These are phyloP conservation scores for Hansenula sp. DNA, from an alignment of 1,139 yeast species.

Conservation along the genomic window DNA sequence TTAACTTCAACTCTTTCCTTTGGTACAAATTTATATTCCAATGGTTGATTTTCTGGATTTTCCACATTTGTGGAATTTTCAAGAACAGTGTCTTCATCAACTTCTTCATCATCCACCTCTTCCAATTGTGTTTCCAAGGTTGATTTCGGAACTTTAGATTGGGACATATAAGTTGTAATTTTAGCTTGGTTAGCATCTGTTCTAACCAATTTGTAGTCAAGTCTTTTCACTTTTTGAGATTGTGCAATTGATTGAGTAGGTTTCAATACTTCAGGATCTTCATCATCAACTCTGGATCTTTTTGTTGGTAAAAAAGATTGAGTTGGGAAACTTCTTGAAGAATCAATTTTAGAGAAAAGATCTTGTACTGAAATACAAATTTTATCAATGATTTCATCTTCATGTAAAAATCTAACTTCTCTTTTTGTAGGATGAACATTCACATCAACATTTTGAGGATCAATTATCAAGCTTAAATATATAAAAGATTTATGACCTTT, in stretches of 20 bases:
- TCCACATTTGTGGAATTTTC: conserved; percentile 1
- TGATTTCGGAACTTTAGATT: conserved; percentile 17
- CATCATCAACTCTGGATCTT: conserved; percentile 5
- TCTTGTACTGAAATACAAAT: conserved; percentile 49
- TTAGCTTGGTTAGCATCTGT: conserved; percentile 70
- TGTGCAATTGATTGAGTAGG: background rate
- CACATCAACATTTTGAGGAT: conserved; percentile 76
- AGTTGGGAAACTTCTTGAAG: conserved; percentile 64
- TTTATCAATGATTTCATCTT: conserved; percentile 75
- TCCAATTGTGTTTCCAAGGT: background rate
- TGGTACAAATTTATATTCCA: conserved; percentile 15
- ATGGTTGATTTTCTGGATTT: conserved; percentile 2
- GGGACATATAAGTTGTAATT: conserved; percentile 39
- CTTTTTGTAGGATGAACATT: conserved; percentile 95
- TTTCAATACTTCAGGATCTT: conserved; percentile 8
- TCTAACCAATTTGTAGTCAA: conserved; percentile 66
- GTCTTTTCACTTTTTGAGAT: conserved; percentile 26
- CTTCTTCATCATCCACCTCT: no score
- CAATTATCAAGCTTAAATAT: conserved; percentile 62
- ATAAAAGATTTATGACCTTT: conserved; percentile 78
- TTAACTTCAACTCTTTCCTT: conserved; percentile 34
- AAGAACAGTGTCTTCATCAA: conserved; percentile 2
- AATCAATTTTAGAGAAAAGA: conserved; percentile 54
- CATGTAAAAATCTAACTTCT: conserved; percentile 82
- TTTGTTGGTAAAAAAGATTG: conserved; percentile 45